These are phyloP conservation scores for Pelargonium fulgidum DNA, from an alignment of 441 rosid species.

Conservation along the genomic window DNA sequence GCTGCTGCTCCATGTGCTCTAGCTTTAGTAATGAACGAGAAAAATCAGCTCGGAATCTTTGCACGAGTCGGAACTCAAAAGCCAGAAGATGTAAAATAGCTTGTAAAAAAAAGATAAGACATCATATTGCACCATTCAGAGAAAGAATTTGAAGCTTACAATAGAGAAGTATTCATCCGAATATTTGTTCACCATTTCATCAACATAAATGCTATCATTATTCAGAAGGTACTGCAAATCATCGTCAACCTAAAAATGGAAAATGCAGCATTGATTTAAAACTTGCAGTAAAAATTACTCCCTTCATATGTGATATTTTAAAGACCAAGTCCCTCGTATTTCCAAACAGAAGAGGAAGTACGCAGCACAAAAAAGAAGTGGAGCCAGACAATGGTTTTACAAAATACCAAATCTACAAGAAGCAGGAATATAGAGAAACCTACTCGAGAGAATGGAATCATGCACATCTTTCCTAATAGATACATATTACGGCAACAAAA, in stretches of 20 bases:
- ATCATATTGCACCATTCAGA: not conserved
- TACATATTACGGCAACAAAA: conserved; percentile 1
- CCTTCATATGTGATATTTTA: not conserved
- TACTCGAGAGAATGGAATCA: too few relatives aligned
- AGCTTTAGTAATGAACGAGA: conserved; percentile 25
- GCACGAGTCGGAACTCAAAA: conserved; percentile 1
- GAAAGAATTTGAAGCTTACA: conserved; percentile 31
- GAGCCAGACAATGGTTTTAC: not conserved
- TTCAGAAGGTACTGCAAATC: conserved; percentile 44
- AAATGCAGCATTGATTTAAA: not conserved
- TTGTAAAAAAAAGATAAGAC: not conserved
- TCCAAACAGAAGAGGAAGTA: too few relatives aligned
- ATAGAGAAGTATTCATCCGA: conserved; percentile 34
- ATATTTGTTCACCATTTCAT: conserved; percentile 39
- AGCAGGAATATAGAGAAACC: too few relatives aligned
- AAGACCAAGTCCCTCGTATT: too few relatives aligned
- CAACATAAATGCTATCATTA: conserved; percentile 31
- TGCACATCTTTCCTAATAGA: too few relatives aligned
- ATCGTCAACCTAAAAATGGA: conserved; percentile 32
- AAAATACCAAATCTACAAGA: not conserved
- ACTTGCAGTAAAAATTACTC: not conserved
- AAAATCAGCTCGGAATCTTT: not conserved
- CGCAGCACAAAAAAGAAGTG: too few relatives aligned
- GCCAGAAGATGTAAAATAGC: not conserved
- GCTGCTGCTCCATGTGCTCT: conserved; percentile 42